Base-by-base conservation (phyloP, 495 filamentous ascomycete genomes). In the Aspergillus baeticus region DNA sequence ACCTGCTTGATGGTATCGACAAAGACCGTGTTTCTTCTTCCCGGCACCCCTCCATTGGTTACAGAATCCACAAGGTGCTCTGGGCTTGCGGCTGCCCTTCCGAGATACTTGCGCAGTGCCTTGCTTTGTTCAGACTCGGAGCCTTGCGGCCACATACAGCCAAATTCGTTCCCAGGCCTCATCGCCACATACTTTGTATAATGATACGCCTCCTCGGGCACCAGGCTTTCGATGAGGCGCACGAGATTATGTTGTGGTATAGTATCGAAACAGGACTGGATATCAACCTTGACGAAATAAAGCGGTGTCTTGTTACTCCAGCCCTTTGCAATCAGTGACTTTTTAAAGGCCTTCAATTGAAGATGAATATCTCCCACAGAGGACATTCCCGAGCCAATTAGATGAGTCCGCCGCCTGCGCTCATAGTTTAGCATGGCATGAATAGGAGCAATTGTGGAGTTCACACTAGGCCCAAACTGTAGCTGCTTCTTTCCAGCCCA, bases 281-380 rank as follows among this genome's bases (percentile, higher is more conserved):
- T 91, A 68, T 98, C 94, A 13, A 96, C 75, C 68, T 98, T 98
- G 37, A 87, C 92, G 62, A 98, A 96, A 66, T 87, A 96, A 8
- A 91, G 64, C 14, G 63, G 68, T 8, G 34, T 43, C 6, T 54
- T 17, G 10, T 41, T 31, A 33, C 0, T 31, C 35, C 10, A 10
- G 6, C 10, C 23, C 44, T 36, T 22, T 49, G 51, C 48, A 3
- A 57, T 46, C 48, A 73, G 23, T 3, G 54, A 69, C 5, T 66
- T 45, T 59, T 87, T 85, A 71, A 96, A 96, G 1, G 59, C 56
- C 62, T 85, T 89, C 31, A 98, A 69, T 31, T 82, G 83, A n/a
- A 76, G 69, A 65, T 95, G 91, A 41, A 98, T 84, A 23, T 97
- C 94, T 5, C 83, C 81, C 5, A 94, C 81, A 0, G 88, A 93